Conservation (phyloP, 176 grass and related monocot species). For the Hordeum vulgare region DNA sequence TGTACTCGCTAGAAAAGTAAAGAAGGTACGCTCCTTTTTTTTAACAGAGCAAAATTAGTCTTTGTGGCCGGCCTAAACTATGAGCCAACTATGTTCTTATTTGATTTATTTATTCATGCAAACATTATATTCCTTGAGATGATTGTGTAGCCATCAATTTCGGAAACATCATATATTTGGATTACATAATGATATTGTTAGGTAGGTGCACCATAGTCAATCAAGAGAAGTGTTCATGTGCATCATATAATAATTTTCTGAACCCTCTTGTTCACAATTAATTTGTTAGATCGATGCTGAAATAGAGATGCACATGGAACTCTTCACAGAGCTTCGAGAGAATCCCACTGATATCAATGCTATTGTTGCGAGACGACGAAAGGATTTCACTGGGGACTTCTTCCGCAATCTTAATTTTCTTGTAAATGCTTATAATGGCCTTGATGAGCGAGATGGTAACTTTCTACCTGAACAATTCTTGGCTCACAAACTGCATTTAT, state of each 20-base stretch:
- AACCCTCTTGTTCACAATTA: conserved; percentile 7
- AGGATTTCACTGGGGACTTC: conserved; percentile 76
- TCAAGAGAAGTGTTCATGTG: background rate
- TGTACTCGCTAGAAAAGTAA: conserved; percentile 81
- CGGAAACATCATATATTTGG: background rate
- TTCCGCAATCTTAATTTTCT: conserved; percentile 76
- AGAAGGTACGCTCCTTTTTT: conserved; percentile 44
- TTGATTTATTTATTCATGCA: conserved; percentile 10
- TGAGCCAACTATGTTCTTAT: conserved; percentile 33
- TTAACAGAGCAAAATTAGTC: background rate
- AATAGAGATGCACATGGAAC: conserved; percentile 84
- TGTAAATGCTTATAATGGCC: conserved; percentile 46
- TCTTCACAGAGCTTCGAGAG: conserved; percentile 70
- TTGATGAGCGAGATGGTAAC: conserved; percentile 84
- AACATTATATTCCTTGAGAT: background rate
- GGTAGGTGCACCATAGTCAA: background rate
- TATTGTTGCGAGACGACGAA: conserved; percentile 71
- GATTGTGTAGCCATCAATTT: background rate
- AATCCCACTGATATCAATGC: conserved; percentile 69
- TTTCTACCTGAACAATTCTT: conserved; percentile 2
- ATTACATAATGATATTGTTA: background rate
- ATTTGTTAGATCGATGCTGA: conserved; percentile 64
- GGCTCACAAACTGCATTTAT: background rate
- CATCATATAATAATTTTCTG: background rate
- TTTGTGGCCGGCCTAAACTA: background rate